phyloP scores from a whole-genome alignment of 768 basidiomycete species.

The Lyophyllum decastes region DNA sequence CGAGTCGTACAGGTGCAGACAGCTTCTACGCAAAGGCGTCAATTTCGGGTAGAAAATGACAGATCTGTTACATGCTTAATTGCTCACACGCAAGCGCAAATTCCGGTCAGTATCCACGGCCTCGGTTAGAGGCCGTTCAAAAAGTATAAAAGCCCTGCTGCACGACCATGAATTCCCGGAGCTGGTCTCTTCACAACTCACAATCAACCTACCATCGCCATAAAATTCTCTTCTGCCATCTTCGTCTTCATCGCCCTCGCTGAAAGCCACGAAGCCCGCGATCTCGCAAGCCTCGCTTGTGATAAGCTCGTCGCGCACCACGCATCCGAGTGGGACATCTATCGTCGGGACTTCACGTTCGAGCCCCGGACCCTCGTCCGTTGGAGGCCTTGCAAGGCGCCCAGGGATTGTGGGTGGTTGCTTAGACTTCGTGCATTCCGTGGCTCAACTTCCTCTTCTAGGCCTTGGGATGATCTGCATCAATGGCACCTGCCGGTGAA shows the following conservation, averaged over 20 bases:
- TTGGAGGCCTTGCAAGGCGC: neutral
- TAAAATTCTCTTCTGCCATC: neutral
- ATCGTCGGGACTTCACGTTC: neutral
- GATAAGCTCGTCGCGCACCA: neutral
- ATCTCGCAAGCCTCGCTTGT: neutral
- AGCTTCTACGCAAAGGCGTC: too few relatives aligned
- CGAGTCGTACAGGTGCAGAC: too few relatives aligned
- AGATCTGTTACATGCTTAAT: too few relatives aligned
- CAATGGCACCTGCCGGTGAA: neutral
- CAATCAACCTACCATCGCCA: neutral
- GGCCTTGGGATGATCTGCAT: neutral
- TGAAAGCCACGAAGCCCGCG: neutral
- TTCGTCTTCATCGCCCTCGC: neutral
- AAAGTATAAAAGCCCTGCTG: neutral
- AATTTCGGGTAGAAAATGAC: too few relatives aligned
- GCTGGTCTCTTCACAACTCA: neutral
- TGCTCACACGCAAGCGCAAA: too few relatives aligned
- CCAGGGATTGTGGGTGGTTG: neutral
- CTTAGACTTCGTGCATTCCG: neutral
- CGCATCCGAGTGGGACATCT: neutral
- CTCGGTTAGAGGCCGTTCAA: too few relatives aligned
- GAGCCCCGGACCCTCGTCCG: neutral
- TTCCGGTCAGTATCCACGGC: too few relatives aligned
- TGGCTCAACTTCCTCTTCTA: neutral
- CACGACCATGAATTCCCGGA: neutral